A percentile compares a stretch with the other conserved stretches of the same genome.
These are phyloP conservation scores for Xylariaceae sp. DNA, from an alignment of 2,329 filamentous ascomycete genomes.

Conservation along the genomic window DNA sequence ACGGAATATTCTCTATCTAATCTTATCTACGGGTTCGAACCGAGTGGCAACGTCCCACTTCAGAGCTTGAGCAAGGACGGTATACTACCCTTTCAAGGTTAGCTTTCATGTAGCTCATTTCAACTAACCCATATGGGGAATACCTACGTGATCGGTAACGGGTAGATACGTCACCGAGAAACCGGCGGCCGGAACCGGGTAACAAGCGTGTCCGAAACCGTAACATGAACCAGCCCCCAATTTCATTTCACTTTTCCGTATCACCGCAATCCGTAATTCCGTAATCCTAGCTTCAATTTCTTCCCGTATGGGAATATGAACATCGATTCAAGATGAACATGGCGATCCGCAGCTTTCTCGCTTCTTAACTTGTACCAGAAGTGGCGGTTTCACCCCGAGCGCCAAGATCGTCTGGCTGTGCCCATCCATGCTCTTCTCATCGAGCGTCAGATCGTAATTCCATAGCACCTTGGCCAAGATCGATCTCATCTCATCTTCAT, in stretches of 20 bases:
- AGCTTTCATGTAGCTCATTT: no score
- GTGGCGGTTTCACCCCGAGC: conserved; percentile 28
- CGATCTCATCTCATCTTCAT: conserved; percentile 26
- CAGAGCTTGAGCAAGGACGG: background rate
- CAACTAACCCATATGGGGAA: no score
- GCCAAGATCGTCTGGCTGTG: conserved; percentile 25
- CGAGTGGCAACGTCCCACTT: background rate
- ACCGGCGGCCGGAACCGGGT: no score
- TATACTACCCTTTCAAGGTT: background rate
- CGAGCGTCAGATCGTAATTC: conserved; percentile 27
- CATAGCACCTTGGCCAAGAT: conserved; percentile 27
- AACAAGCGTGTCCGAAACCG: no score
- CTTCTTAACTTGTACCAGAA: conserved; percentile 19
- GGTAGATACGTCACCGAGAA: no score
- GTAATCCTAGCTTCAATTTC: no score
- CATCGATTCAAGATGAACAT: background rate
- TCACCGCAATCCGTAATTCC: no score
- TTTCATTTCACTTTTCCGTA: no score
- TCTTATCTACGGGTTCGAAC: background rate
- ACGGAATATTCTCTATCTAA: background rate
- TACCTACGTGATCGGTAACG: no score
- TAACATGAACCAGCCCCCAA: no score
- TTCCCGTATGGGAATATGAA: no score
- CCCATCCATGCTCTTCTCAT: conserved; percentile 23
- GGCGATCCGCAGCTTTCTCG: background rate